Evolutionary conservation across 352 stramenopile genomes (phyloP).

Genomic region (Phytophthora pisi): DNA sequence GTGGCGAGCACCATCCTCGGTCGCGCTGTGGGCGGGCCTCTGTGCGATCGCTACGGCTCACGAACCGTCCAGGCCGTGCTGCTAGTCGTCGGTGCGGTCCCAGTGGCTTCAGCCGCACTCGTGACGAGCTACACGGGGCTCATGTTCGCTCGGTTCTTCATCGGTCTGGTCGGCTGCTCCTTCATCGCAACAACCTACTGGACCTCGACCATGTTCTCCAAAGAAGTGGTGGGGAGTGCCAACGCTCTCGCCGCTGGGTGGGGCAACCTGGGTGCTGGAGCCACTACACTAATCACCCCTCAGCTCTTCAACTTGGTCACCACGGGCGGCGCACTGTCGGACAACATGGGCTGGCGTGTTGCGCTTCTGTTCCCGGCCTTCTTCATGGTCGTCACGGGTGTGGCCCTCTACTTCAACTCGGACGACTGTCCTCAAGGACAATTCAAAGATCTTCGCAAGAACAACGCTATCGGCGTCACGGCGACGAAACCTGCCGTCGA

Average conservation of each 20-base stretch:
- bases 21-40: constrained; percentile 88
- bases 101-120: constrained; percentile 83
- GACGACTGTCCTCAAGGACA: constrained; percentile 95
- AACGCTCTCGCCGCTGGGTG: constrained; percentile 93
- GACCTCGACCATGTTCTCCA: constrained; percentile 94
- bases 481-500: constrained; percentile 27
- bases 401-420: constrained; percentile 75
- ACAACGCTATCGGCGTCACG: constrained; percentile 12
- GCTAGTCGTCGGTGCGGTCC: constrained; percentile 81
- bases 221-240: constrained; percentile 91
- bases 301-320: constrained; percentile 91
- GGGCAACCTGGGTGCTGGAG: constrained; percentile 93
- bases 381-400: constrained; percentile 77
- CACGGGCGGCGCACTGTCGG: constrained; percentile 39
- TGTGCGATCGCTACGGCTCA: constrained; percentile 93
- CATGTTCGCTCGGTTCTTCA: constrained; percentile 91
- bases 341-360: constrained; percentile 90
- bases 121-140: constrained; percentile 81
- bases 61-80: constrained; percentile 83
- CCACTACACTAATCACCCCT: constrained; percentile 89
- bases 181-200: constrained; percentile 95
- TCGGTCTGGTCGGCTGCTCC: constrained; percentile 92
- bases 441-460: constrained; percentile 77
- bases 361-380: constrained; percentile 89
- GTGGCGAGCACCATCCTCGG: constrained; percentile 91